Base-by-base conservation (phyloP, 441 rosid genomes). In the Euphorbia schlechtendalii region DNA sequence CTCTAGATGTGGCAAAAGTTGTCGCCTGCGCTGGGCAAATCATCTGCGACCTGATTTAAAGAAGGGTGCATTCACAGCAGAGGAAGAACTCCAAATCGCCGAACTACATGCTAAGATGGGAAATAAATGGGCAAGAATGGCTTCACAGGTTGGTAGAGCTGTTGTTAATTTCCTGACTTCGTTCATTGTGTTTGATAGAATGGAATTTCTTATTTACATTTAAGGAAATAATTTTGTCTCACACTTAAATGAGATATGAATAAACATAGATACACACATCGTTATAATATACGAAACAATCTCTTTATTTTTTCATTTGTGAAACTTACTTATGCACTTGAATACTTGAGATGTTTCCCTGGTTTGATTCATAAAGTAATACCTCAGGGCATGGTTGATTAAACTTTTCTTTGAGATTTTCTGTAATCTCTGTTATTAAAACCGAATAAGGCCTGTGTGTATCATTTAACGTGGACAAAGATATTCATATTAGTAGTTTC, bases 121-220 rank as follows among this genome's bases (percentile, higher is more conserved):
- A 65, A 94, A 94, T 80, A 94, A 94, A 80, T 94, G 99, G 99
- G 98, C 99, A 28, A 87, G 86, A 41, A 91, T 94, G 92, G 96
- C 99, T 74, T 94, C 94, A 51, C 86, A 89, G 81, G 99, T 94
- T 82, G 74, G 92, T 73, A 24, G 61, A 49, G 24, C 10, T 71
- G 62, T 51, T 11, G 11, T 40, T 49, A 43, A 14, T 30, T 56
- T 60, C 48, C 51, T 4, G 25, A 4, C 45, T 17, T 27, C 25
- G n/a, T 58, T 36, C 27, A 5, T 4, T 27, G n/a, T 38, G 0
- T 27, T 12, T 14, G 14, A 27, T 20, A 56, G 34, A 13, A n/a
- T 0, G 3, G 46, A 18, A 21, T 51, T 15, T 12, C 6, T 28
- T 30, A 20, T 30, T 45, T 52, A 20, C 17, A 41, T 30, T 11